Percentiles rank a stretch among this genome's conserved stretches.
phyloP scores from a whole-genome alignment of 306 rosid genomes.

The cucumber (Cucumis sativus) region Cucumber_9930_V3 NC_026656.2:12149001-12149500 shows the following conservation, averaged over 20 bases:
- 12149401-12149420: constrained; percentile 98
- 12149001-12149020: constrained; percentile 93
- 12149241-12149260: background rate
- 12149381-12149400: constrained; percentile 87
- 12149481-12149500: background rate
- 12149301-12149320: constrained; percentile 95
- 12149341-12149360: constrained; percentile 92
- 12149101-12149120: constrained; percentile 96
- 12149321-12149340: constrained; percentile 93
- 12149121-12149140: constrained; percentile 99
- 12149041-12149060: constrained; percentile 97
- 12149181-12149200: background rate
- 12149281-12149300: background rate
- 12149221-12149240: background rate
- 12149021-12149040: constrained; percentile 90
- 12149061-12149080: constrained; percentile 73
- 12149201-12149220: background rate
- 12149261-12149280: background rate
- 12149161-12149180: constrained; percentile 53
- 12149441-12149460: constrained; percentile 65
- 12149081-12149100: constrained; percentile 89
- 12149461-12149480: background rate
- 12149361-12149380: constrained; percentile 78
- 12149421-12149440: constrained; percentile 98
- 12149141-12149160: constrained; percentile 81